Evolutionary conservation across 2,329 filamentous ascomycete genomes (phyloP).

Genomic region (Nemania serpens): DNA sequence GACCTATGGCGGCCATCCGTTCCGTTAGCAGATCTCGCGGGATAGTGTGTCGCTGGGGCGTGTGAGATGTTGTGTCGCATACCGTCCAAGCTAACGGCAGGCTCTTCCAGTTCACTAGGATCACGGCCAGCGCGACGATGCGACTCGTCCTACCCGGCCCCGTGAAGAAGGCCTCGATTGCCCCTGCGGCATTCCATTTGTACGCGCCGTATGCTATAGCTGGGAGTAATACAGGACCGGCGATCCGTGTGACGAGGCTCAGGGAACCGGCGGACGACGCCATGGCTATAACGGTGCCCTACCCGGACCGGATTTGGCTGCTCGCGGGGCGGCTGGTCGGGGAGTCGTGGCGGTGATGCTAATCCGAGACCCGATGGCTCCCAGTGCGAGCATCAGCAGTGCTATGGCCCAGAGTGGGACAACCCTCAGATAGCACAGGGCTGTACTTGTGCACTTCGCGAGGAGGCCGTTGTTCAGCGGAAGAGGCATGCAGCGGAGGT

Average conservation of each 20-base stretch:
- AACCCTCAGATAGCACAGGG: slow-evolving; percentile 48
- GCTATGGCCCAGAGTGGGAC: slow-evolving; percentile 50
- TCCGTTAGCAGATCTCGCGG: neutral
- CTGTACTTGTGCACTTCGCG: slow-evolving; percentile 49
- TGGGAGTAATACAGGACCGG: slow-evolving; percentile 49
- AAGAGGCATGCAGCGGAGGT: slow-evolving; percentile 33
- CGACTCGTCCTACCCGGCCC: slow-evolving; percentile 60
- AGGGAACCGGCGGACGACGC: slow-evolving; percentile 36
- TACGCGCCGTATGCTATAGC: slow-evolving; percentile 54
- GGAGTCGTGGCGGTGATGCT: neutral
- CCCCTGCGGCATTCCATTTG: slow-evolving; percentile 48
- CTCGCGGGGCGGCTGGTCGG: slow-evolving; percentile 13
- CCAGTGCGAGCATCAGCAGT: slow-evolving; percentile 44
- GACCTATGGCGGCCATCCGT: slow-evolving; percentile 46
- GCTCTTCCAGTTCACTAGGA: slow-evolving; percentile 72
- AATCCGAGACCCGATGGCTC: slow-evolving; percentile 42
- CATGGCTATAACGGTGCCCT: slow-evolving; percentile 29
- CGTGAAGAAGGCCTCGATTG: slow-evolving; percentile 53
- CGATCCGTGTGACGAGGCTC: slow-evolving; percentile 29
- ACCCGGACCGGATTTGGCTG: slow-evolving; percentile 7
- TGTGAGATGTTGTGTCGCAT: slow-evolving; percentile 41
- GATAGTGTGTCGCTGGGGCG: neutral
- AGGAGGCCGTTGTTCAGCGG: slow-evolving; percentile 37
- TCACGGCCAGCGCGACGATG: slow-evolving; percentile 58
- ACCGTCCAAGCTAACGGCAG: slow-evolving; percentile 78